phyloP scores from a whole-genome alignment of 257 asterid genomes.

The Nicotiana otophora region DNA sequence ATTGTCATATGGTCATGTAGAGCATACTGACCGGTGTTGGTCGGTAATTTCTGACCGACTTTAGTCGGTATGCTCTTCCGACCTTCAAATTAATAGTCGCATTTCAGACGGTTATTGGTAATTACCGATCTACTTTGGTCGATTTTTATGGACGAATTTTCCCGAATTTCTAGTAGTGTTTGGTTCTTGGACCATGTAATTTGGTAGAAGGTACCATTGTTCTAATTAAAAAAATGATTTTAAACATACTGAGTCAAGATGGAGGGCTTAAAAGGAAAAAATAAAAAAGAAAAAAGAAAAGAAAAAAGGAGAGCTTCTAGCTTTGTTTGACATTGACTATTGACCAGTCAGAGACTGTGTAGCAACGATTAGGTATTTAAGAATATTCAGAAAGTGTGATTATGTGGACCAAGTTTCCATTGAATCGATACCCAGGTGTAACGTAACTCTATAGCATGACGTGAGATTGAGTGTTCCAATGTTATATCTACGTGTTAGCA shows the following conservation, averaged over 20 bases:
- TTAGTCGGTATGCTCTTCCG: too few species aligned
- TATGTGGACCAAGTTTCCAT: background rate
- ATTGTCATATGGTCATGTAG: too few species aligned
- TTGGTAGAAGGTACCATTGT: background rate
- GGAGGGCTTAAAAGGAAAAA: background rate
- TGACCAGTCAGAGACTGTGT: background rate
- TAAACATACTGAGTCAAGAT: background rate
- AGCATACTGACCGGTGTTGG: too few species aligned
- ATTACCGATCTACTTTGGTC: too few species aligned
- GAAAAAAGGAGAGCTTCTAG: background rate
- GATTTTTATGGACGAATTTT: too few species aligned
- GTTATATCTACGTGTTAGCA: background rate
- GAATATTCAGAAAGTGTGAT: background rate
- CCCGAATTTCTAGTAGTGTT: too few species aligned
- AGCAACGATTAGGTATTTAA: background rate
- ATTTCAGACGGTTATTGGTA: too few species aligned
- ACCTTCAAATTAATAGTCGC: too few species aligned
- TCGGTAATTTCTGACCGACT: too few species aligned
- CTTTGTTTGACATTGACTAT: constrained; percentile 8
- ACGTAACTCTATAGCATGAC: too few species aligned
- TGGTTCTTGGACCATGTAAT: background rate
- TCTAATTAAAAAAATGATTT: background rate
- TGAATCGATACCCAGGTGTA: background rate
- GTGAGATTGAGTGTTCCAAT: background rate
- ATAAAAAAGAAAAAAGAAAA: too few species aligned